These are phyloP conservation scores for Metroxylon sagu DNA, from an alignment of 176 grass and related monocot species.

Conservation along the genomic window DNA sequence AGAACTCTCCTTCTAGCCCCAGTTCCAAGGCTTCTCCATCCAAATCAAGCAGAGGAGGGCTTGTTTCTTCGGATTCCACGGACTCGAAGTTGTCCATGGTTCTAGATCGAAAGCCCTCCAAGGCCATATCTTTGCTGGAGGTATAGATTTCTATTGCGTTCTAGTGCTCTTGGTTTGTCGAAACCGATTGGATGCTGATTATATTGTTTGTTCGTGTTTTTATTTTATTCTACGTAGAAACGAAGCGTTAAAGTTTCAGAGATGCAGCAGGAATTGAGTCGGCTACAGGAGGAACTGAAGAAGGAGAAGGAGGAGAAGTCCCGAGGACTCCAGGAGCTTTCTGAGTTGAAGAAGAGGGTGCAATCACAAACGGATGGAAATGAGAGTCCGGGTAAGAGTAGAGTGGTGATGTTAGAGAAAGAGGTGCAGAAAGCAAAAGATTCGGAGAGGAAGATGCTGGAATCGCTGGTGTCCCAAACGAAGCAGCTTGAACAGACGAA, in stretches of 20 bases:
- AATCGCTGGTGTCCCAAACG: conserved; percentile 43
- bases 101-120: conserved; percentile 4
- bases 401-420: conserved; percentile 37
- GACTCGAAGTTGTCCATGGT: conserved; percentile 16
- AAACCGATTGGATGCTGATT: neutral
- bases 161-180: neutral
- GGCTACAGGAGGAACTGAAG: conserved; percentile 57
- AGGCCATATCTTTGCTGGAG: conserved; percentile 19
- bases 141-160: conserved; percentile 14
- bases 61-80: conserved; percentile 15
- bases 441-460: conserved; percentile 67
- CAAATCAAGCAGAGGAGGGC: conserved; percentile 29
- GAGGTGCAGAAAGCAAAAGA: conserved; percentile 53
- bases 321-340: conserved; percentile 35
- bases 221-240: conserved; percentile 11
- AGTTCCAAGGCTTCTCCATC: conserved; percentile 1
- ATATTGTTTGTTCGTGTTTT: conserved; percentile 6
- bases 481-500: conserved; percentile 70
- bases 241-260: conserved; percentile 26
- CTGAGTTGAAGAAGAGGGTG: conserved; percentile 30
- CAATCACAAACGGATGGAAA: conserved; percentile 20
- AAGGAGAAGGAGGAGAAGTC: conserved; percentile 55
- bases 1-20: conserved; percentile 10
- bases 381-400: conserved; percentile 24
- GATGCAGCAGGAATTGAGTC: conserved; percentile 34